Conservation (phyloP, 2,329 filamentous ascomycete genomes). For the Myriangium duriaei region DNA sequence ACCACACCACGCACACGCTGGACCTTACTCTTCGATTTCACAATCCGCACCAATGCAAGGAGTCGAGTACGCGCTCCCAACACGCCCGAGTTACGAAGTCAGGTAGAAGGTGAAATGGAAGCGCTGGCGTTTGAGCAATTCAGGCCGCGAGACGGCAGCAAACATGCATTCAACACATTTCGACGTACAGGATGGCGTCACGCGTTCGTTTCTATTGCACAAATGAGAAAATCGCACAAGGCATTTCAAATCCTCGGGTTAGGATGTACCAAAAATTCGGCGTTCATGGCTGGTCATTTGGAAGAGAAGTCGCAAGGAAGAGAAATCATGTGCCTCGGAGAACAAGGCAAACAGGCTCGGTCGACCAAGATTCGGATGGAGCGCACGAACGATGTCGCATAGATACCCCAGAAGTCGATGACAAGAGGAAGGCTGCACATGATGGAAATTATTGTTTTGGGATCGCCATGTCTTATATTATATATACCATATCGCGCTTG, state of each 20-base stretch:
- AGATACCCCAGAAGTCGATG: too few relatives aligned
- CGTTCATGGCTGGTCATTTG: not conserved
- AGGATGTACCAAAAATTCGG: not conserved
- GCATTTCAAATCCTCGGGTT: not conserved
- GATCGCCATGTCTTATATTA: too few relatives aligned
- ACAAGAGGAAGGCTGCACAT: too few relatives aligned
- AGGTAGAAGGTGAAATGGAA: conserved; percentile 1
- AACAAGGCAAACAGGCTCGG: too few relatives aligned
- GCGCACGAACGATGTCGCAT: too few relatives aligned
- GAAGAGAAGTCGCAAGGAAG: too few relatives aligned
- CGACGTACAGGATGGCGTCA: not conserved
- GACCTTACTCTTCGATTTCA: conserved; percentile 9
- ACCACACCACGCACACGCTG: conserved; percentile 19
- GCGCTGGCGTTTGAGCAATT: not conserved
- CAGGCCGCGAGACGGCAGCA: not conserved
- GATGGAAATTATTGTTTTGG: too few relatives aligned
- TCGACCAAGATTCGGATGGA: too few relatives aligned
- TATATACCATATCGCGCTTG: too few relatives aligned
- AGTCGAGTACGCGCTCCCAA: conserved; percentile 28
- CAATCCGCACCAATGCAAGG: conserved; percentile 35
- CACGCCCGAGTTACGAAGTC: conserved; percentile 6
- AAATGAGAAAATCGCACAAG: not conserved
- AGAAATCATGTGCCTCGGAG: too few relatives aligned
- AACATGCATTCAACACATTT: not conserved
- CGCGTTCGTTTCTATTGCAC: not conserved